phyloP scores from a whole-genome alignment of 2,329 filamentous ascomycete species.

The Calonectria pauciramosa region DNA sequence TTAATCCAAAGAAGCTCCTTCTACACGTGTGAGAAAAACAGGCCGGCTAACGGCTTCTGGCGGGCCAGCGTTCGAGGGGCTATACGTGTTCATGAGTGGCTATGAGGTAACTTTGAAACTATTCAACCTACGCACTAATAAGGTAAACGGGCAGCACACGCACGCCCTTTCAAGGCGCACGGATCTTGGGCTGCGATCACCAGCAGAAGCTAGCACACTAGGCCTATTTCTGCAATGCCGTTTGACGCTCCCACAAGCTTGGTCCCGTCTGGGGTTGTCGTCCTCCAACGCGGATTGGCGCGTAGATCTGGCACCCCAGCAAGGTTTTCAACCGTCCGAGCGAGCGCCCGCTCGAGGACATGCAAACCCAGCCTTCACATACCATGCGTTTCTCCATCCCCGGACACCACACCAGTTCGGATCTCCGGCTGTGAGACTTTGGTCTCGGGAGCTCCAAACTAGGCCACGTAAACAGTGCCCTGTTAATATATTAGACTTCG shows the following conservation, averaged over 20 bases:
- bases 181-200: constrained; percentile 24
- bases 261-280: constrained; percentile 35
- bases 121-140: constrained; percentile 25
- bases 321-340: constrained; percentile 35
- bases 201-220: constrained; percentile 24
- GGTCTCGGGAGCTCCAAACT: constrained; percentile 13
- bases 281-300: constrained; percentile 34
- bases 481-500: constrained; percentile 5
- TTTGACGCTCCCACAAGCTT: constrained; percentile 27
- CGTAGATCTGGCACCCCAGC: constrained; percentile 21
- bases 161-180: constrained; percentile 31
- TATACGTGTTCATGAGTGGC: not conserved
- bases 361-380: constrained; percentile 25
- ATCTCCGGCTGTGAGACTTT: constrained; percentile 10
- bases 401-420: constrained; percentile 40
- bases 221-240: constrained; percentile 23
- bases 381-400: constrained; percentile 22
- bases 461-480: not conserved
- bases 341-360: constrained; percentile 29
- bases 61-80: not conserved
- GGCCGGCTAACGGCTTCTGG: not conserved
- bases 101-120: constrained; percentile 17
- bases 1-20: not conserved
- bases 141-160: constrained; percentile 13
- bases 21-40: not conserved